Base-by-base conservation (phyloP, 1,284 basidiomycete genomes). In the Ceratobasidium theobromae region DNA sequence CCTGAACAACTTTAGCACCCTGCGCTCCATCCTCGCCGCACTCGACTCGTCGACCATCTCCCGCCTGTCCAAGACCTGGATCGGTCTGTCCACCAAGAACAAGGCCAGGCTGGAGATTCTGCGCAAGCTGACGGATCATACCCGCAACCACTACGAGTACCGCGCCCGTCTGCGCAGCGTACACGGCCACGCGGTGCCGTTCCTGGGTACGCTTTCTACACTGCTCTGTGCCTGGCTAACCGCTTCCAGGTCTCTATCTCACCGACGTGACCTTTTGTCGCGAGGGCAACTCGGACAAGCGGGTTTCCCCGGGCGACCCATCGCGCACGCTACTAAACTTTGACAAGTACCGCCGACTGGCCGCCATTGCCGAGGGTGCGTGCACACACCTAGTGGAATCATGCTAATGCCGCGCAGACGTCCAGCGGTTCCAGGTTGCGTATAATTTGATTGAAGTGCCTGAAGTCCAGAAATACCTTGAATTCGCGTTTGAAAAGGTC, bases 241-340 rank as follows among this genome's bases (percentile, higher is more conserved):
- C 32, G 60, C 38, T 68, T 35, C 9, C 71, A 87, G 92, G 92
- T 48, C 79, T 95, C 23, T 93, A 93, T 75, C 79, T 95, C 69
- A 95, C 93, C 3, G 93, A 96, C 76, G 84, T 98, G 68, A 98
- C 95, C 1, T 99, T 98, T 77, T 95, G 93, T 72, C 86, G 91
- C 58, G 96, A 97, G 73, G 96, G 96, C 40, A 98, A 98, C 75
- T 88, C 93, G 6, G 88, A 90, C 6, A 83, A 87, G 72, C 84
- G 96, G 69, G 82, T 87, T n/a, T 91, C 93, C 11, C 91, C 90
- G 1, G 76, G 84, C 67, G 86, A 87, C 64, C 81, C 88, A 1
- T 84, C 85, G 54, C 88, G 93, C 76, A 90, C 88, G 74, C 78
- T 99, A 53, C 83, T 98, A 75, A 99, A 99, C 77, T 95, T 97